Evolutionary conservation across 768 basidiomycete genomes (phyloP).

Genomic region (Tylopilus plumbeoviolaceoides): DNA sequence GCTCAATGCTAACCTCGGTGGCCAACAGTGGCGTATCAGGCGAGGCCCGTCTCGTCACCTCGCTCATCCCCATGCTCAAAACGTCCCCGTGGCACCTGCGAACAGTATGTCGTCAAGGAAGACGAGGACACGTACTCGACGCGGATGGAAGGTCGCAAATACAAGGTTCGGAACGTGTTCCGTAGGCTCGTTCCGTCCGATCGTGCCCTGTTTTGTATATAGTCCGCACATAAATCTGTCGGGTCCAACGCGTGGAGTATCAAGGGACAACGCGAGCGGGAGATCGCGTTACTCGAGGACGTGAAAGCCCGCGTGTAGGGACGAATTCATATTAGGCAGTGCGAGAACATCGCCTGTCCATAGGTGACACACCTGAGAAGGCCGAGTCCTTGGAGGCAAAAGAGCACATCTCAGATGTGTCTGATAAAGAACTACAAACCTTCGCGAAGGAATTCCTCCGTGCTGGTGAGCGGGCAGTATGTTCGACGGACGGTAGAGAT

Average conservation of each 20-base stretch:
- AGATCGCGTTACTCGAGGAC: slow-evolving; percentile 11
- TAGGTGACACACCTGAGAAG: background rate
- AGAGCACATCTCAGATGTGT: slow-evolving; percentile 8
- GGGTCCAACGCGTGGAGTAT: too few relatives aligned
- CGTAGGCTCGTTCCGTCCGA: background rate
- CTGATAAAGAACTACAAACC: background rate
- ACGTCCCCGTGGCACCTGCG: background rate
- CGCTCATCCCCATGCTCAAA: too few relatives aligned
- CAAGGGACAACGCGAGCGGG: slow-evolving; percentile 9
- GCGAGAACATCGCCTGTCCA: slow-evolving; percentile 11
- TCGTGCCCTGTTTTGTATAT: background rate
- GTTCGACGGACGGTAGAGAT: background rate
- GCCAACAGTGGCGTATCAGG: too few relatives aligned
- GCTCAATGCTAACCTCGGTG: background rate
- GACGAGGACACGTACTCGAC: slow-evolving; percentile 5
- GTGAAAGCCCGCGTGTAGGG: background rate
- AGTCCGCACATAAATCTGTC: slow-evolving; percentile 7
- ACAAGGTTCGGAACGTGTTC: slow-evolving; percentile 2
- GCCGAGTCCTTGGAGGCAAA: background rate
- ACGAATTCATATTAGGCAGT: slow-evolving; percentile 4
- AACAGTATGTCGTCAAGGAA: slow-evolving; percentile 7
- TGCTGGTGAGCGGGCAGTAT: background rate
- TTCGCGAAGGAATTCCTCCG: background rate
- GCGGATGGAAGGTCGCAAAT: slow-evolving; percentile 11
- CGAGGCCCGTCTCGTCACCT: too few relatives aligned